Base-by-base conservation (phyloP, 1,284 basidiomycete genomes). In the Ceratobasidium sp. region DNA sequence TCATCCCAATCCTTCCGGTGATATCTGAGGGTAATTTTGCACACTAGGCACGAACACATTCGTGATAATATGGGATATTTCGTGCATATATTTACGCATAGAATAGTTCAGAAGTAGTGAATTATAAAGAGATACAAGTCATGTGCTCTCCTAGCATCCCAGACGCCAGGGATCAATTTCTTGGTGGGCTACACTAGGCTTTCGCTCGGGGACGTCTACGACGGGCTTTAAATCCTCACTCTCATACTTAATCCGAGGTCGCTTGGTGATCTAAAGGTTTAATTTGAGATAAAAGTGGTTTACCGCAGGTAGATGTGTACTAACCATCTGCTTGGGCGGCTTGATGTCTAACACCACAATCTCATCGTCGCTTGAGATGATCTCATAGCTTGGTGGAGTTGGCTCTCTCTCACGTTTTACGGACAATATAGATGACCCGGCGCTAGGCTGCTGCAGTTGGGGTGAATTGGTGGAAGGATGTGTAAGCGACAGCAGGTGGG, bases 111-210 rank as follows among this genome's bases (percentile, higher is more conserved):
- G 33, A 33, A 33, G 33, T 33, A 33, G 33, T 33, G 33, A 33
- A 33, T 33, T 33, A 33, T 33, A 33, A 33, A 33, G 33, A 33
- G 33, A 33, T 33, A 33, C 33, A 33, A 33, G 33, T 33, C 33
- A 33, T 33, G 33, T 33, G 33, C 33, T 33, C 33, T 33, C 17
- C 33, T 38, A 59, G 57, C 57, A 59, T 10, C 57, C 57, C 23
- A 59, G 57, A n/a, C 57, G 9, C 57, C 57, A 59, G 33, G 57
- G 57, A 33, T 59, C 57, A 38, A 59, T 59, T 38, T 28, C 57
- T 33, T 59, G 57, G 13, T 59, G 57, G 33, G 23, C 6, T 33
- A 28, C 57, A 28, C 28, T 59, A 28, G 57, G 57, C 26, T 59
- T 59, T 28, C 10, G 5, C 23, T 59, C 57, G 6, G 26, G n/a